Base-by-base conservation (phyloP, 1,284 basidiomycete genomes). In the Leucoagaricus sp. region DNA sequence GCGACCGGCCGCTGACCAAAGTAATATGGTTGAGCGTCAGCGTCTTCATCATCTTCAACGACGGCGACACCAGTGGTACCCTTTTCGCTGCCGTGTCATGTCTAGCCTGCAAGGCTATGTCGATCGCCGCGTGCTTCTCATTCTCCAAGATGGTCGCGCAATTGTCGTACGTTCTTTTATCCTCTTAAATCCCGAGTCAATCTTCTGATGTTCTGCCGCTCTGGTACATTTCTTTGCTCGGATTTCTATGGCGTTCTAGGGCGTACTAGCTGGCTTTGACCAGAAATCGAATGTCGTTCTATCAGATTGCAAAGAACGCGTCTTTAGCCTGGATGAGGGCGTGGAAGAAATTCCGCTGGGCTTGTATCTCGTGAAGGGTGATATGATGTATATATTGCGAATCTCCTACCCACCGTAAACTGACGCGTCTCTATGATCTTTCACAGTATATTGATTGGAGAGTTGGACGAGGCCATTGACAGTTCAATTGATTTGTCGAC, bases 341-440 rank as follows among this genome's bases (percentile, higher is more conserved):
- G 94, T 98, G 29, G 94, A 98, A 73, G 94, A 98, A 78, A 87
- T 96, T 10, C 91, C 94, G 0, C 78, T 99, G n/a, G 96, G 96
- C 1, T 78, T 99, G 47, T 99, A 99, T 73, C 86, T 99, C 63
- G 91, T 99, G 66, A 93, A 98, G 68, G 96, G 96, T 1, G 96
- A 99, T 69, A 96, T 96, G 80, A 95, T 97, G 96, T 98, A 61
- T 67, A 86, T 79, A 8, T 70, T 89, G 70, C 63, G 63, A n/a
- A 31, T 47, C 26, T 19, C 17, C 17, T 15, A 10, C 17, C 15
- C 23, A 21, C 41, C 25, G 12, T 36, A 19, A 13, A 50, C 34
- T 48, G 53, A 47, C 17, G 21, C 4, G 8, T 52, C 59, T 13
- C 1, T 48, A 19, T 7, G 17, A 19, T 29, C 15, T 26, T 46